Evolutionary conservation across 495 filamentous ascomycete species (phyloP).

Genomic region (Rhizodiscina lignyota): DNA sequence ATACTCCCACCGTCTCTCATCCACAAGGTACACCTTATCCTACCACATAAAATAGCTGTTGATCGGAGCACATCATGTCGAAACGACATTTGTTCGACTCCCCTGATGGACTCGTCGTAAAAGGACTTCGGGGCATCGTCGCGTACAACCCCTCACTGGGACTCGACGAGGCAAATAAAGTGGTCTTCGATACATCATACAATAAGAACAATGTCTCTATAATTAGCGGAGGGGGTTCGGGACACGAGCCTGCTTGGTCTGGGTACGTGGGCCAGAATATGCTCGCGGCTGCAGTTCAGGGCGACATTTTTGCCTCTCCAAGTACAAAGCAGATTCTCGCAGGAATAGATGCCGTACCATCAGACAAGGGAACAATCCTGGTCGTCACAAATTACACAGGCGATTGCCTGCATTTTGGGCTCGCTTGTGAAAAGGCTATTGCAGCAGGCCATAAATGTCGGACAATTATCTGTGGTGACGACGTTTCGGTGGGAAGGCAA

Average conservation of each 20-base stretch:
- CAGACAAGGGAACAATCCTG: conserved; percentile 44
- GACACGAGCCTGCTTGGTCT: conserved; percentile 85
- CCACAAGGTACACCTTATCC: too few species aligned
- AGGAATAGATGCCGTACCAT: conserved; percentile 58
- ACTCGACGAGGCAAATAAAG: too few species aligned
- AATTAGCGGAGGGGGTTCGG: conserved; percentile 78
- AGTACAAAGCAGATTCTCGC: conserved; percentile 71
- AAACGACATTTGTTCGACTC: too few species aligned
- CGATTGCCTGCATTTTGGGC: conserved; percentile 87
- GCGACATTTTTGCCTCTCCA: conserved; percentile 86
- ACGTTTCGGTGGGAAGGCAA: conserved; percentile 75
- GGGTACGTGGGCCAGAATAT: conserved; percentile 54
- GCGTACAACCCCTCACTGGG: too few species aligned
- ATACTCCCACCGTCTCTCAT: too few species aligned
- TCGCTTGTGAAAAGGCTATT: conserved; percentile 83
- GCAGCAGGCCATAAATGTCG: conserved; percentile 65
- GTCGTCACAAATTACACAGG: conserved; percentile 50
- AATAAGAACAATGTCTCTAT: conserved; percentile 75
- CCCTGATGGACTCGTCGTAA: too few species aligned
- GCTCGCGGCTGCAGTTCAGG: conserved; percentile 70
- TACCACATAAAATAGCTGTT: too few species aligned
- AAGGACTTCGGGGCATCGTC: too few species aligned
- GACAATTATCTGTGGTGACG: conserved; percentile 87
- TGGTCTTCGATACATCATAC: too few species aligned
- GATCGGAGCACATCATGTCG: too few species aligned